phyloP scores from a whole-genome alignment of 768 basidiomycete genomes.

The Hypsizygus marmoreus region DNA sequence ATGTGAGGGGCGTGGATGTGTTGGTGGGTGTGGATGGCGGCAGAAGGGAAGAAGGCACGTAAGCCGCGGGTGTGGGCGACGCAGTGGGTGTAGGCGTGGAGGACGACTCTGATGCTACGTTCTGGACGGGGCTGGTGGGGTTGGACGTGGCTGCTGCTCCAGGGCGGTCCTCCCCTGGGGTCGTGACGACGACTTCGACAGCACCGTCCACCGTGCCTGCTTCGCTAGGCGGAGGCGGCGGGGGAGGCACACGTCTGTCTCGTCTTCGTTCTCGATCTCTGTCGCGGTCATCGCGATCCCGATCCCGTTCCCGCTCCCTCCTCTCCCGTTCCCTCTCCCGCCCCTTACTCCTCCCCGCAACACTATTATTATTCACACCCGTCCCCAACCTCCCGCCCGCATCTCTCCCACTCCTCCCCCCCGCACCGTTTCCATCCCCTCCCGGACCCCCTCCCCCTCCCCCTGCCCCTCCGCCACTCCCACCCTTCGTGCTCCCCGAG shows the following conservation, averaged over 20 bases:
- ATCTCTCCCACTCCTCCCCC: constrained; percentile 14
- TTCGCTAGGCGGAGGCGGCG: constrained; percentile 20
- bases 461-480: constrained; percentile 24
- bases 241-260: constrained; percentile 16
- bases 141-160: constrained; percentile 4
- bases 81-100: too few species aligned
- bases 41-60: too few species aligned
- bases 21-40: neutral
- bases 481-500: constrained; percentile 32
- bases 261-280: constrained; percentile 29
- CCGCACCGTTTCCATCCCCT: constrained; percentile 21
- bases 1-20: constrained; percentile 1
- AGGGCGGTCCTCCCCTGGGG: neutral
- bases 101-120: too few species aligned
- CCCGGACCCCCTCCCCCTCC: constrained; percentile 19
- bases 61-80: too few species aligned
- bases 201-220: constrained; percentile 17
- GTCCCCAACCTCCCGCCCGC: constrained; percentile 23
- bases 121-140: neutral
- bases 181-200: constrained; percentile 4
- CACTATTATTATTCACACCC: constrained; percentile 19
- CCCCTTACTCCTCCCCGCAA: constrained; percentile 5
- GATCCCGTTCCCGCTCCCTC: constrained; percentile 31
- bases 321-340: constrained; percentile 18
- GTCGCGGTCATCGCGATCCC: constrained; percentile 18